These are phyloP conservation scores for Hypomyces rosellus DNA, from an alignment of 2,329 filamentous ascomycete genomes.

Conservation along the genomic window DNA sequence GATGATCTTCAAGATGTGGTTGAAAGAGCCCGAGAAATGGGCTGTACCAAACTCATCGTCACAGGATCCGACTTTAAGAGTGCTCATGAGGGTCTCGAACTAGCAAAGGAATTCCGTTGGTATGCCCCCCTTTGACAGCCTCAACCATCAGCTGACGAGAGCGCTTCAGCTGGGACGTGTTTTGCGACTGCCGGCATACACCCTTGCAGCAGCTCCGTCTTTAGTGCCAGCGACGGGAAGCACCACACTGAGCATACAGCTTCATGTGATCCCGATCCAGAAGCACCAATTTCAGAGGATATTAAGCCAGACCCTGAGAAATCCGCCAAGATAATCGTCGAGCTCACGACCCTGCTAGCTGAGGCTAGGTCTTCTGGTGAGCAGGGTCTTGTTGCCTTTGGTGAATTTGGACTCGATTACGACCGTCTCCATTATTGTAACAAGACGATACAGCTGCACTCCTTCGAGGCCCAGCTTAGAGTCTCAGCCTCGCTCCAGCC, in stretches of 20 bases:
- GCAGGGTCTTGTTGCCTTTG: conserved; percentile 64
- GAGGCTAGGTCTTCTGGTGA: conserved; percentile 44
- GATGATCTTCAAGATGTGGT: conserved; percentile 72
- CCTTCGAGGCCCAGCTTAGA: conserved; percentile 76
- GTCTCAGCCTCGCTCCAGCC: conserved; percentile 64
- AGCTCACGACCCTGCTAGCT: conserved; percentile 59
- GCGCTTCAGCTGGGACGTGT: conserved; percentile 61
- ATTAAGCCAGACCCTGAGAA: conserved; percentile 37
- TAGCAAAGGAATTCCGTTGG: conserved; percentile 70
- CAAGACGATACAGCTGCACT: conserved; percentile 72
- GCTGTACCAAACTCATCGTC: conserved; percentile 85
- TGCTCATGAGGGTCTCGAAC: conserved; percentile 64
- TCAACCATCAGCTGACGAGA: conserved; percentile 6
- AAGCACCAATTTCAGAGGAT: conserved; percentile 43
- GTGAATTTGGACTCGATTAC: conserved; percentile 95
- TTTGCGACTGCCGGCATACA: conserved; percentile 93
- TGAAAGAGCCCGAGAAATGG: conserved; percentile 67
- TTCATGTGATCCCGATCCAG: conserved; percentile 48
- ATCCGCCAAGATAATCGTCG: conserved; percentile 45
- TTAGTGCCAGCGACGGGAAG: conserved; percentile 52
- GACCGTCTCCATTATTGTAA: conserved; percentile 81
- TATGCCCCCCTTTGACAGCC: conserved; percentile 13
- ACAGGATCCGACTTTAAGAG: conserved; percentile 84
- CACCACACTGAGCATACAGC: conserved; percentile 32
- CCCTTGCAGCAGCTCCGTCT: conserved; percentile 77